Base-by-base conservation (phyloP, 2,329 filamentous ascomycete species). In the Calonectria naviculata region DNA sequence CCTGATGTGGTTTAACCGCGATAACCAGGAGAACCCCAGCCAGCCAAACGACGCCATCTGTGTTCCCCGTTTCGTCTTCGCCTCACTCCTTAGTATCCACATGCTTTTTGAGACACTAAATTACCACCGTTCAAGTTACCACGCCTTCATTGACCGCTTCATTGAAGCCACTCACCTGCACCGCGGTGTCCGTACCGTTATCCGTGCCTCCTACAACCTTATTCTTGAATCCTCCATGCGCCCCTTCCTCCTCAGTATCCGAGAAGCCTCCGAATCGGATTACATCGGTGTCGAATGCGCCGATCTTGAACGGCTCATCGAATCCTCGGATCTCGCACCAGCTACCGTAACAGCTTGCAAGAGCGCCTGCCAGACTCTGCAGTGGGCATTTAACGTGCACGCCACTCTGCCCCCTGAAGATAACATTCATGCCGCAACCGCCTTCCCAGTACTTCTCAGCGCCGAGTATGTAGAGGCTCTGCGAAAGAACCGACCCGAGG, bases 91-190 rank as follows among this genome's bases (percentile, higher is more conserved):
- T 1, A 85, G 86, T 46, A 80, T 88, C 8, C 87, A 89, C 64
- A 82, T 85, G 44, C 81, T 90, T 5, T 87, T 84, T 73, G 87
- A 90, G 65, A 84, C 84, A 2, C 80, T 89, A 2, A 74, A 77
- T 2, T 77, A 83, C 64, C 81, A 85, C 46, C 80, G 80, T 19
- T 75, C 69, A 10, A 72, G 82, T 47, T 85, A 88, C 42, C 79
- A 83, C 38, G 70, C 74, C 42, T 84, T 86, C 44, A 78, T 87
- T 13, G 81, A 83, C 42, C 78, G 82, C 13, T 86, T 86, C 65
- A 75, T 84, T 21, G 80, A 83, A n/a, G 85, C 84, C 61, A 75
- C 85, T 19, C 78, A 79, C 52, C 79, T 88, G 17, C 85, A 87
- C 72, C 82, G 83, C 6, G 86, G 86, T 28, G 81, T 87, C 19